phyloP scores from a whole-genome alignment of 1,139 yeast genomes.

The Debaryomyces coudertii region DNA sequence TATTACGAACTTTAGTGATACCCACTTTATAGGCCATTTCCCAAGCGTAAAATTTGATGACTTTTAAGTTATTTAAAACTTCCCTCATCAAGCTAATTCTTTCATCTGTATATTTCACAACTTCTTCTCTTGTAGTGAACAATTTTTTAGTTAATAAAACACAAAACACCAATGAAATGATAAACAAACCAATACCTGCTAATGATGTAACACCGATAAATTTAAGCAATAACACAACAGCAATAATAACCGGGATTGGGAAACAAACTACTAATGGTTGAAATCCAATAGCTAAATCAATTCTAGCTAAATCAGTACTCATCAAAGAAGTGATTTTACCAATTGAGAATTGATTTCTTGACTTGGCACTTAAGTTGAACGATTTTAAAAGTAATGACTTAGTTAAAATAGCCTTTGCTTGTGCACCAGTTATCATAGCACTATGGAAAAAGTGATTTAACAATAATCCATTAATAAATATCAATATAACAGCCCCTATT shows the following conservation, averaged over 20 bases:
- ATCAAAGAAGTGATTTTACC: slow-evolving; percentile 48
- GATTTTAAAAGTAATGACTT: slow-evolving; percentile 44
- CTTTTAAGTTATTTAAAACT: slow-evolving; percentile 43
- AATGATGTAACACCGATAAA: slow-evolving; percentile 46
- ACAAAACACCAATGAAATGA: slow-evolving; percentile 43
- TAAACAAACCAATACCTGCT: slow-evolving; percentile 47
- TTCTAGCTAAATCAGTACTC: slow-evolving; percentile 50
- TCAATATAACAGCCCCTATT: slow-evolving; percentile 42
- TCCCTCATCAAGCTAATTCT: slow-evolving; percentile 51
- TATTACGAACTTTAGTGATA: slow-evolving; percentile 38
- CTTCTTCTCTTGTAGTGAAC: slow-evolving; percentile 41
- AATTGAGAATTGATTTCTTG: slow-evolving; percentile 39
- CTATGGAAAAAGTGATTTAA: slow-evolving; percentile 49
- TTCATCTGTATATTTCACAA: slow-evolving; percentile 45
- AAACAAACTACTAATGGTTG: slow-evolving; percentile 49
- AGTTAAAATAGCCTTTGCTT: slow-evolving; percentile 44
- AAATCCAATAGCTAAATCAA: slow-evolving; percentile 51
- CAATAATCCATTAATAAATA: slow-evolving; percentile 44
- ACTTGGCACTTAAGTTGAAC: slow-evolving; percentile 38
- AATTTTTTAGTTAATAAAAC: slow-evolving; percentile 40
- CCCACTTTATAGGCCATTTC: slow-evolving; percentile 46
- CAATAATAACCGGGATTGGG: slow-evolving; percentile 48
- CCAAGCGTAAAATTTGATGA: slow-evolving; percentile 54
- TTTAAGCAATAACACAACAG: slow-evolving; percentile 38
- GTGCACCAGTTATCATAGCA: slow-evolving; percentile 54